Percentiles rank a stretch among this genome's conserved stretches.
Evolutionary conservation across 495 filamentous ascomycete genomes (phyloP).

Genomic region (Parachaetomium inaequale): DNA sequence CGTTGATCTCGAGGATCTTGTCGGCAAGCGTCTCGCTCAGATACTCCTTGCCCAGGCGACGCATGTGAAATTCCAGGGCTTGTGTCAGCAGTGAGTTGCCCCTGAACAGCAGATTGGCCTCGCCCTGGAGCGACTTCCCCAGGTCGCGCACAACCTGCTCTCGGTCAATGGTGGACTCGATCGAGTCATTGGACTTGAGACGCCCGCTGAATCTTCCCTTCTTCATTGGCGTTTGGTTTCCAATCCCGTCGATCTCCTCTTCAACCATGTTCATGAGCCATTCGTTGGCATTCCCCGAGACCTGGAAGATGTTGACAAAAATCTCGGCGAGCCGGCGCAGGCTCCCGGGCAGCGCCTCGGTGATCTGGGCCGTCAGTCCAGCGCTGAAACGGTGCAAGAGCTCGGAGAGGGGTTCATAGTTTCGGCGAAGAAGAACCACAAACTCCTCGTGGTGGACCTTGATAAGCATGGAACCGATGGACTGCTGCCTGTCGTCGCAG

Average conservation of each 20-base stretch:
- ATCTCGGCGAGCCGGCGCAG: conserved; percentile 78
- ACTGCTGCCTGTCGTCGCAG: conserved; percentile 63
- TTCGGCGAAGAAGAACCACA: conserved; percentile 77
- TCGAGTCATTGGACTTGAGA: conserved; percentile 75
- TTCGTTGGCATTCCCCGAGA: conserved; percentile 79
- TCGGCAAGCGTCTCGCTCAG: conserved; percentile 83
- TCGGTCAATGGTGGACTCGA: conserved; percentile 53
- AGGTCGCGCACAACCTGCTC: conserved; percentile 59
- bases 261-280: conserved; percentile 94
- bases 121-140: conserved; percentile 60
- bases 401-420: conserved; percentile 81
- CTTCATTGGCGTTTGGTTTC: conserved; percentile 68
- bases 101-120: conserved; percentile 93
- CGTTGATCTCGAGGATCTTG: conserved; percentile 80
- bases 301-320: conserved; percentile 92
- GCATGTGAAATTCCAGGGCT: conserved; percentile 92
- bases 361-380: conserved; percentile 80
- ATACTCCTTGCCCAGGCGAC: conserved; percentile 88
- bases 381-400: conserved; percentile 80
- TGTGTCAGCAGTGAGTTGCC: conserved; percentile 95
- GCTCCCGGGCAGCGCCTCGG: conserved; percentile 70
- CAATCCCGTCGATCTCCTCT: conserved; percentile 91
- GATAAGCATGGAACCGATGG: conserved; percentile 82
- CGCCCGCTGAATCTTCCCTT: conserved; percentile 71
- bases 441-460: conserved; percentile 80